phyloP scores from a whole-genome alignment of 106 monocot species.

The Vanilla planifolia region DNA sequence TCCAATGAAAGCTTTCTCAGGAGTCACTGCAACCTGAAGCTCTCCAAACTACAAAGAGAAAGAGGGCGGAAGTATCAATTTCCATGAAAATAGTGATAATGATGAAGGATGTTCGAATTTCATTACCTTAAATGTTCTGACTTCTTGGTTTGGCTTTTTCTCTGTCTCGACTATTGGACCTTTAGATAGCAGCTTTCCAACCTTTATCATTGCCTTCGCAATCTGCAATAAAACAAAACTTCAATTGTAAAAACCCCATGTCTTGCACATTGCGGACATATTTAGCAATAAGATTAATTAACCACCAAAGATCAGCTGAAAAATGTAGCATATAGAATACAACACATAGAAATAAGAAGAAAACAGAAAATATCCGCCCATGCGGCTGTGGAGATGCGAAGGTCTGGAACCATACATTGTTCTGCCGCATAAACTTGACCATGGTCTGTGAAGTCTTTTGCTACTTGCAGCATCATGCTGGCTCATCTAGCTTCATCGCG shows the following conservation, averaged over 20 bases:
- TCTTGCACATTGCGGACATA: too few species aligned
- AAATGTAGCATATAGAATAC: too few species aligned
- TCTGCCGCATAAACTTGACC: too few species aligned
- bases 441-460: too few species aligned
- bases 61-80: not conserved
- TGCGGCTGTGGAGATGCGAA: too few species aligned
- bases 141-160: constrained; percentile 35
- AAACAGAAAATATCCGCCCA: too few species aligned
- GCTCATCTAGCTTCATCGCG: too few species aligned
- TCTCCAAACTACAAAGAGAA: constrained; percentile 70
- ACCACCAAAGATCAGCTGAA: too few species aligned
- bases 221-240: constrained; percentile 37
- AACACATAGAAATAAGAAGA: too few species aligned
- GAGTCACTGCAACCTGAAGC: constrained; percentile 71
- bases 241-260: not conserved
- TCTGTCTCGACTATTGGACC: constrained; percentile 30
- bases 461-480: too few species aligned
- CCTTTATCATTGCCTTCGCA: constrained; percentile 68
- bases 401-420: too few species aligned
- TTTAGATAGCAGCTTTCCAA: constrained; percentile 54
- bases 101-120: not conserved
- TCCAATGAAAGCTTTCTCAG: constrained; percentile 71
- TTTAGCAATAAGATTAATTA: too few species aligned
- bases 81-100: not conserved
- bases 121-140: constrained; percentile 60